These are phyloP conservation scores for Fusarium caatingaense DNA, from an alignment of 2,329 filamentous ascomycete species.

Conservation along the genomic window DNA sequence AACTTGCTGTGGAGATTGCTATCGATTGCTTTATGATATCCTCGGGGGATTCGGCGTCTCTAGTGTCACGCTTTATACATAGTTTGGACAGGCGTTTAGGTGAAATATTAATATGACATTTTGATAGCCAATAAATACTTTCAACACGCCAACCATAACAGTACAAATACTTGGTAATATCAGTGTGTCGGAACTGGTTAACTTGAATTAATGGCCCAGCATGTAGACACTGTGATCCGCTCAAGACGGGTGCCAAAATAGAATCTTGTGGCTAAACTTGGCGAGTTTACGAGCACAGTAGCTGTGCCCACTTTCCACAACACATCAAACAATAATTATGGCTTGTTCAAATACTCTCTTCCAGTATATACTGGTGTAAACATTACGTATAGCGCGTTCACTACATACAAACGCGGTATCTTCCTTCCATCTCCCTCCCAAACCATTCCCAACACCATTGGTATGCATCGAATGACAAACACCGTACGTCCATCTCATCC, in stretches of 20 bases:
- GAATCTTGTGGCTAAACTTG: neutral
- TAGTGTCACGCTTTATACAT: neutral
- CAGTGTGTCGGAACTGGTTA: neutral
- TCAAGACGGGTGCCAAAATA: neutral
- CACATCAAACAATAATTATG: conserved; percentile 4
- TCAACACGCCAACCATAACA: neutral
- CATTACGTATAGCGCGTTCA: conserved; percentile 52
- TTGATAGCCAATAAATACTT: neutral
- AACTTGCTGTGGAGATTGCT: neutral
- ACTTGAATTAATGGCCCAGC: neutral
- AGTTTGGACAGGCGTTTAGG: neutral
- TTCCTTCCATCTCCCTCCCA: conserved; percentile 21
- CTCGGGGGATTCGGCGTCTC: neutral
- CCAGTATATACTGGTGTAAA: conserved; percentile 49
- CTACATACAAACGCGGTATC: conserved; percentile 41
- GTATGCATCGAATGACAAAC: conserved; percentile 40
- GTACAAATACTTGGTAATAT: neutral
- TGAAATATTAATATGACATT: neutral
- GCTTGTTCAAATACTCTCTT: conserved; percentile 36
- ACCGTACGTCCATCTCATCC: conserved; percentile 28
- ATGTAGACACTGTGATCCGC: neutral
- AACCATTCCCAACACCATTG: conserved; percentile 40
- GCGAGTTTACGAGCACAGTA: neutral
- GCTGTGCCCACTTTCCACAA: neutral
- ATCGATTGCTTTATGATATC: conserved; percentile 12